Evolutionary conservation across 345 rosid species (phyloP).

Genomic region (Citrus trifoliata): DNA sequence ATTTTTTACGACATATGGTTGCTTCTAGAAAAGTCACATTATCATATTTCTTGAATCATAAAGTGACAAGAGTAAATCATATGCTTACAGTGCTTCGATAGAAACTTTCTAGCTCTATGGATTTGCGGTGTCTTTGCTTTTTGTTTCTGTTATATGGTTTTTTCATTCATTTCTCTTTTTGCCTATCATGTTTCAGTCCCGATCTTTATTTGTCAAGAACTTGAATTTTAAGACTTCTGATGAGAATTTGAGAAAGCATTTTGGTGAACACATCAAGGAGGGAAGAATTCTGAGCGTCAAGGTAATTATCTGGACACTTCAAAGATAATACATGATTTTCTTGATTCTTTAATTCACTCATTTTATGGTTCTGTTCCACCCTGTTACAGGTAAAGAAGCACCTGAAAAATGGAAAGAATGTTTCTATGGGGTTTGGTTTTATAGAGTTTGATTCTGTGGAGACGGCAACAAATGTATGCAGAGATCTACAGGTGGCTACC

Average conservation of each 20-base stretch:
- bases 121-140: neutral
- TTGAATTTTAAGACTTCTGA: conserved; percentile 89
- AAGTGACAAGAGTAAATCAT: neutral
- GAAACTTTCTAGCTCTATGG: neutral
- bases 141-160: neutral
- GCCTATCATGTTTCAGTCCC: conserved; percentile 53
- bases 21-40: neutral
- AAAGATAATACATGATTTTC: neutral
- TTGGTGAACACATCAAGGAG: conserved; percentile 54
- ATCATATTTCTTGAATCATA: neutral
- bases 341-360: conserved; percentile 14
- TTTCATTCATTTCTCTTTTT: conserved; percentile 22
- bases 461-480: conserved; percentile 59
- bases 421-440: conserved; percentile 93
- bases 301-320: conserved; percentile 42
- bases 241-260: conserved; percentile 71
- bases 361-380: conserved; percentile 7
- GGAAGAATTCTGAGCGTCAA: conserved; percentile 73
- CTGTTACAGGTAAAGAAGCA: conserved; percentile 74
- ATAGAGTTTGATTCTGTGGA: conserved; percentile 81
- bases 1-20: neutral
- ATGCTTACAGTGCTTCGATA: neutral
- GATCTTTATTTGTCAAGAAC: conserved; percentile 83
- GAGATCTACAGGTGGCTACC: conserved; percentile 67
- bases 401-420: conserved; percentile 70